phyloP scores from a whole-genome alignment of 495 filamentous ascomycete species.

The Podospora appendiculata region DNA sequence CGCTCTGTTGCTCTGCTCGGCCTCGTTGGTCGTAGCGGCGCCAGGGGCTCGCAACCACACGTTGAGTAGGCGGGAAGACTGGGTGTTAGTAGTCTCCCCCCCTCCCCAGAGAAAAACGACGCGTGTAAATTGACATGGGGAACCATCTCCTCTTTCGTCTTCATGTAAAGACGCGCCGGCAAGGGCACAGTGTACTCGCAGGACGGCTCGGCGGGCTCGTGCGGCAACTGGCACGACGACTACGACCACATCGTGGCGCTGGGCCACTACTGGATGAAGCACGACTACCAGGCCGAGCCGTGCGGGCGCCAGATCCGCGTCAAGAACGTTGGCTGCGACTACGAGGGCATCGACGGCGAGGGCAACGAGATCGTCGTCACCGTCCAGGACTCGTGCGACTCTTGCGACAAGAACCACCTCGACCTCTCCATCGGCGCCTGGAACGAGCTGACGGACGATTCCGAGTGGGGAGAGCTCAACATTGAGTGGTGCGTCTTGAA shows the following conservation, averaged over 20 bases:
- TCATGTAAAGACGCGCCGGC: neutral
- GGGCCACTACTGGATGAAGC: slow-evolving; percentile 9
- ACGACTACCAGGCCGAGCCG: slow-evolving; percentile 9
- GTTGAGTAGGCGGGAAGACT: no score
- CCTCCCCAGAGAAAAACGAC: no score
- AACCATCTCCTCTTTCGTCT: no score
- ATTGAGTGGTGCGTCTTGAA: slow-evolving; percentile 13
- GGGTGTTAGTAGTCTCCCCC: no score
- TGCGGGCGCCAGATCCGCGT: slow-evolving; percentile 25
- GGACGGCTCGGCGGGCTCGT: slow-evolving; percentile 18
- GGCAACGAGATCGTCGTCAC: slow-evolving; percentile 21
- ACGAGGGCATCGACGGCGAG: slow-evolving; percentile 14
- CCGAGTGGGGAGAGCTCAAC: slow-evolving; percentile 4
- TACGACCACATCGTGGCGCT: slow-evolving; percentile 16
- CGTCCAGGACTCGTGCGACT: slow-evolving; percentile 23
- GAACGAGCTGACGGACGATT: slow-evolving; percentile 12
- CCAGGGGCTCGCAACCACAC: no score
- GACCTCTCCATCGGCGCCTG: slow-evolving; percentile 17
- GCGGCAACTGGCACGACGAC: slow-evolving; percentile 18
- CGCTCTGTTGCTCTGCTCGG: no score
- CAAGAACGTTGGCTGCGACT: slow-evolving; percentile 21
- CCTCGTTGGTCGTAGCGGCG: no score
- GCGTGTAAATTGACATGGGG: no score
- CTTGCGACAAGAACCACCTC: slow-evolving; percentile 19
- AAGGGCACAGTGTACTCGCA: slow-evolving; percentile 21